These are phyloP conservation scores for Colletotrichum eleusines DNA, from an alignment of 2,329 filamentous ascomycete genomes.

Conservation along the genomic window DNA sequence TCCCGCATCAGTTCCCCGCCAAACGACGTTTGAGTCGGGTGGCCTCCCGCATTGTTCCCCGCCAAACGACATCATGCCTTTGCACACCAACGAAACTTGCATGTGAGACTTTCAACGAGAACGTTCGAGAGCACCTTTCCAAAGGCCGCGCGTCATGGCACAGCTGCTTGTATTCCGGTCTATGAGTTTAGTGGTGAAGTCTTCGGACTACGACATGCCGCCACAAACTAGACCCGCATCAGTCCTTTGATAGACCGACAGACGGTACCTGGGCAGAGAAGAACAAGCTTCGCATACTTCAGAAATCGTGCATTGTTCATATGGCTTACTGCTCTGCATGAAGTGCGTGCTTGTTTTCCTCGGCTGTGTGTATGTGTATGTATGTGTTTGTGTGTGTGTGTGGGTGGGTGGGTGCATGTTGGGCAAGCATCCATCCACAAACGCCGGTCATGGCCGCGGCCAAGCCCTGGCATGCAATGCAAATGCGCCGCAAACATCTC, in stretches of 20 bases:
- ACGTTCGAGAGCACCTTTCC: not conserved
- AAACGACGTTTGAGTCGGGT: not conserved
- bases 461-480: slow-evolving; percentile 15
- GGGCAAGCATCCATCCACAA: not conserved
- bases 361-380: too few species aligned
- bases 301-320: slow-evolving; percentile 16
- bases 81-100: not conserved
- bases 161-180: not conserved
- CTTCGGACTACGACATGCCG: not conserved
- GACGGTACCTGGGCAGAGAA: not conserved
- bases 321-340: slow-evolving; percentile 3
- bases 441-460: not conserved
- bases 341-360: not conserved
- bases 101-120: not conserved
- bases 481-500: slow-evolving; percentile 4
- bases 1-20: not conserved
- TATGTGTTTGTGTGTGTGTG: not conserved
- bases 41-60: not conserved
- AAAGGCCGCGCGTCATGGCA: not conserved
- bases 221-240: not conserved
- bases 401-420: not conserved
- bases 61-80: not conserved
- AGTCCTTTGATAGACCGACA: not conserved
- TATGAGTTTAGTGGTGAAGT: not conserved
- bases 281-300: not conserved